A percentile compares a stretch with the other conserved stretches of the same genome.
These are phyloP conservation scores for Venturia effusa DNA, from an alignment of 2,329 filamentous ascomycete genomes.

Conservation along the genomic window DNA sequence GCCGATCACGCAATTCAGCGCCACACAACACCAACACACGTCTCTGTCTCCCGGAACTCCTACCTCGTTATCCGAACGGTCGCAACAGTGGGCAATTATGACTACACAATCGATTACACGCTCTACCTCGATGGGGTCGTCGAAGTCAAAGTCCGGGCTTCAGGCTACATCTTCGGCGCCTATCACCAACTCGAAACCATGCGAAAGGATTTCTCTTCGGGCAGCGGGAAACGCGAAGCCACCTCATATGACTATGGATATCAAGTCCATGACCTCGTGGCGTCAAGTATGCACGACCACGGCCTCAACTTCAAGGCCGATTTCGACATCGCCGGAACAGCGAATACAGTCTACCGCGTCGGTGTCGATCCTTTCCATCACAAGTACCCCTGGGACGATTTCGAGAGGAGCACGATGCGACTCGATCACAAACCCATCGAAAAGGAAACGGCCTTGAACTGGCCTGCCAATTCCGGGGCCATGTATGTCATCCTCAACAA, in stretches of 20 bases:
- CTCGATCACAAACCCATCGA: constrained; percentile 18
- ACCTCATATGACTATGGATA: constrained; percentile 15
- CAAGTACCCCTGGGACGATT: constrained; percentile 20
- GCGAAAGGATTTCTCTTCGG: background rate
- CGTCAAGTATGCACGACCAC: constrained; percentile 21
- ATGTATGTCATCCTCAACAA: constrained; percentile 40
- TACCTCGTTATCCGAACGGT: constrained; percentile 36
- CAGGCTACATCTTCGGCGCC: constrained; percentile 28
- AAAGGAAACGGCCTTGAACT: constrained; percentile 28
- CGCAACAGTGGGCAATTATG: constrained; percentile 42
- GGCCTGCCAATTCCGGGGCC: constrained; percentile 33
- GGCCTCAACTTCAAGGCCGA: constrained; percentile 31
- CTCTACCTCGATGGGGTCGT: constrained; percentile 38
- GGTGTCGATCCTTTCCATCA: constrained; percentile 21
- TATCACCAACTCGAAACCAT: constrained; percentile 13
- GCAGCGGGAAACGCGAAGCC: constrained; percentile 16
- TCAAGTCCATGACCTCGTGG: constrained; percentile 18
- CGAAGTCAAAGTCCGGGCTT: constrained; percentile 28
- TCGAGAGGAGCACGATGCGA: constrained; percentile 23
- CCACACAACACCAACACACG: constrained; percentile 20
- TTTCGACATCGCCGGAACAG: constrained; percentile 20
- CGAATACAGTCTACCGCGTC: constrained; percentile 20
- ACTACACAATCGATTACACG: constrained; percentile 35
- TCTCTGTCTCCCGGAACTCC: constrained; percentile 23
- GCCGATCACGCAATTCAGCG: constrained; percentile 23